These are phyloP conservation scores for Magnaporthiopsis incrustans DNA, from an alignment of 2,329 filamentous ascomycete genomes.

Conservation along the genomic window DNA sequence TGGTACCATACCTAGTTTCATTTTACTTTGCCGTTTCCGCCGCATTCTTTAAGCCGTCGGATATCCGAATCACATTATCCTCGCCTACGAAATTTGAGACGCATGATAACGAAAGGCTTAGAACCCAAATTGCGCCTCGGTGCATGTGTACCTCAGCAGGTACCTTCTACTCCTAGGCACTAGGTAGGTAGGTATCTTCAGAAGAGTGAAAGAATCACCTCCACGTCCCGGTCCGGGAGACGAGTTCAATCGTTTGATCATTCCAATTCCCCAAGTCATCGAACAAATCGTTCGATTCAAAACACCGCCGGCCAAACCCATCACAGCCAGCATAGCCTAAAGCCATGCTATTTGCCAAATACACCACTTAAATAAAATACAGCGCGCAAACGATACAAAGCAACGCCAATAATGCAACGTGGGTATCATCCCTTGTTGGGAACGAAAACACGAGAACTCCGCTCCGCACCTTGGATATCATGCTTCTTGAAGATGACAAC, in stretches of 20 bases:
- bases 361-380: neutral
- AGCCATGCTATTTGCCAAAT: neutral
- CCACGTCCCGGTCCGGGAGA: neutral
- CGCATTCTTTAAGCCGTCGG: too few relatives aligned
- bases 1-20: neutral
- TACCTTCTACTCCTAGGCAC: too few relatives aligned
- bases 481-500: neutral
- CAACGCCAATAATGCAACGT: slow-evolving; percentile 5
- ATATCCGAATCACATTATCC: neutral
- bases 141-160: too few relatives aligned
- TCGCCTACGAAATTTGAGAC: neutral
- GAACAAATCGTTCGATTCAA: neutral
- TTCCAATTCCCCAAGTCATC: neutral
- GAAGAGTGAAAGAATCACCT: too few relatives aligned
- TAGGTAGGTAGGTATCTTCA: too few relatives aligned
- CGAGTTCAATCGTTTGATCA: neutral
- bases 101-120: too few relatives aligned
- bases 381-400: neutral
- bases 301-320: neutral
- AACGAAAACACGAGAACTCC: neutral
- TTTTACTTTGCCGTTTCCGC: neutral
- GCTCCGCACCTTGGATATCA: neutral
- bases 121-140: too few relatives aligned
- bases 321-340: too few relatives aligned
- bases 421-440: neutral